Base-by-base conservation (phyloP, 1,139 yeast genomes). In the Lodderomyces orthopsilosis region DNA sequence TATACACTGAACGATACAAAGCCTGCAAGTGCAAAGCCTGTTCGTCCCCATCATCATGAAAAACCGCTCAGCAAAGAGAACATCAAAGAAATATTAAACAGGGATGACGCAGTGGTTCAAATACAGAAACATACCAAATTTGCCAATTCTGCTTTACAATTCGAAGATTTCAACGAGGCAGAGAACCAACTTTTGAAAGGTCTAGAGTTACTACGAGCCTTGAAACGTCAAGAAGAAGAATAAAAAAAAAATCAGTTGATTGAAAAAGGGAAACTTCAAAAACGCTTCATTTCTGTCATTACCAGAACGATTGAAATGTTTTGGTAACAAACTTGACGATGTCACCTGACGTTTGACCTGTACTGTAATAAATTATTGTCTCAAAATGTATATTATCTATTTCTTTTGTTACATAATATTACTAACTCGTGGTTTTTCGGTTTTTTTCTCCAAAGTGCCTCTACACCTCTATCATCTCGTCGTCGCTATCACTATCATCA, bases 111-210 rank as follows among this genome's bases (percentile, higher is more conserved):
- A 32, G 80, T 85, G 18, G 52, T 77, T n/a, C 69, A 74, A 51
- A 86, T 90, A 0, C 97, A 91, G 58, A 89, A 86, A 57, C 86
- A 81, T 52, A 93, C 97, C 41, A 87, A 85, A 61, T 93, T 83
- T 62, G 98, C 97, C 3, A 84, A 91, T 8, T 87, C 96, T 40
- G 98, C 98, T 0, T 74, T 93, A 53, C 91, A 90, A 59, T 93
- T 90, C 61, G 98, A 93, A 51, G 98, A 93, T 56, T 68, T 81
- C 37, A 71, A 63, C 4, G 93, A 98, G 0, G 98, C 98, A 0
- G 79, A 85, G 40, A 66, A 65, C n/a, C 95, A 93, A 62, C 70
- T 93, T 35, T 65, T 68, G 34, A 59, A 70, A 22, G 96, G 96
- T 0, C 65, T 91, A 43, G 75, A 68, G 37, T 44, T 59, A 36